These are phyloP conservation scores for Setaria italica DNA, from an alignment of 202 grass and related monocot species.

Conservation along the genomic window DNA sequence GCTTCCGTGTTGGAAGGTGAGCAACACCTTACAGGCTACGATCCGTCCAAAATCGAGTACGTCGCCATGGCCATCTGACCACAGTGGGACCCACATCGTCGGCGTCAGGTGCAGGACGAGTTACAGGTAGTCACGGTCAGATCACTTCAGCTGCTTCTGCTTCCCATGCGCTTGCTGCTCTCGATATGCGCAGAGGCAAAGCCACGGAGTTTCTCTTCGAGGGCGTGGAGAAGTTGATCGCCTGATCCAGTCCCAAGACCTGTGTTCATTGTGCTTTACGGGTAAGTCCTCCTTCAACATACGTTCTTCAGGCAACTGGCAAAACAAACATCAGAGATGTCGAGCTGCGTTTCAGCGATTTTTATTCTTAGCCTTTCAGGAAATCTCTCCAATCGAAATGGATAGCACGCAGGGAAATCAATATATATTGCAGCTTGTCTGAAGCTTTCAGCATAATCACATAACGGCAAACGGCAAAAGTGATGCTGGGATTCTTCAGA, in stretches of 20 bases:
- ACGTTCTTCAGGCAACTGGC: too few relatives aligned
- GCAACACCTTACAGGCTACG: neutral
- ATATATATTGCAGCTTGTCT: neutral
- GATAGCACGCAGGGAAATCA: neutral
- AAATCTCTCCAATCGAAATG: neutral
- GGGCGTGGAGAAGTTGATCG: neutral
- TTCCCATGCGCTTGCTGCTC: neutral
- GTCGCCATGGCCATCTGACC: too few relatives aligned
- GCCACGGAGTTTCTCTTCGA: neutral
- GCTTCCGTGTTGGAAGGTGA: neutral
- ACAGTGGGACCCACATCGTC: too few relatives aligned
- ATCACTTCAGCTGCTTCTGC: neutral
- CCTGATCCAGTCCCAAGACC: too few relatives aligned
- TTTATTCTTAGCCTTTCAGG: neutral
- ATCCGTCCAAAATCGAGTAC: neutral
- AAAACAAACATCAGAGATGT: neutral
- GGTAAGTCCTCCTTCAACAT: too few relatives aligned
- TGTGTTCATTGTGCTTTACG: too few relatives aligned
- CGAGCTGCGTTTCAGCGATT: neutral
- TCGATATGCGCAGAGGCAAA: neutral
- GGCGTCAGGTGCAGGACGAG: too few relatives aligned
- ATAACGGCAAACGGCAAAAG: neutral
- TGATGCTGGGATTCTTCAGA: neutral
- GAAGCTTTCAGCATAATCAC: neutral
- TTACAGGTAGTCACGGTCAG: neutral